Conservation (phyloP, 495 filamentous ascomycete genomes). For the Podospora pseudoanserina region DNA sequence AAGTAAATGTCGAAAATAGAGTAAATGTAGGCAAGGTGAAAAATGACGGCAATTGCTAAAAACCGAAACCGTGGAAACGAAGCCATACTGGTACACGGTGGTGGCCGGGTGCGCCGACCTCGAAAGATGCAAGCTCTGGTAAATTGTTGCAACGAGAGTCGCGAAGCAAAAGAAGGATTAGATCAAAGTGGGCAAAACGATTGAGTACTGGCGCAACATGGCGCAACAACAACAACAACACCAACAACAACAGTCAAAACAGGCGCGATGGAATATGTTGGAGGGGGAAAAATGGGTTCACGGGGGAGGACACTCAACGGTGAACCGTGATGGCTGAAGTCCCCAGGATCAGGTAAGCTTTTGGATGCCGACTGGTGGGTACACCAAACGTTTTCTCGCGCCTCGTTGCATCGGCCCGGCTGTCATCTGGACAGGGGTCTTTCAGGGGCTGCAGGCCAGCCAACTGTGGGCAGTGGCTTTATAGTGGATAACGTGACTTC, state of each 20-base stretch:
- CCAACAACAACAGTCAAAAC: slow-evolving; percentile 1
- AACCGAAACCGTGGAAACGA: slow-evolving; percentile 82
- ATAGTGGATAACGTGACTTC: slow-evolving; percentile 28
- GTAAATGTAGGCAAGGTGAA: slow-evolving; percentile 90
- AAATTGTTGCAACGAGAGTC: neutral
- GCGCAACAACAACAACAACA: slow-evolving; percentile 11
- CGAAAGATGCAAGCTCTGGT: neutral
- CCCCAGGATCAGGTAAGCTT: slow-evolving; percentile 7
- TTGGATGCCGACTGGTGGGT: neutral
- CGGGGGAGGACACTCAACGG: neutral
- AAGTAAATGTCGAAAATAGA: slow-evolving; percentile 99
- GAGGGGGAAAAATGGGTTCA: neutral
- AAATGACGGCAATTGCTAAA: slow-evolving; percentile 83
- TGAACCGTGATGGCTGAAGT: slow-evolving; percentile 18
- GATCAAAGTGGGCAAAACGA: slow-evolving; percentile 2
- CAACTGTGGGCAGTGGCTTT: slow-evolving; percentile 12
- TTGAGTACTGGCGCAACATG: slow-evolving; percentile 15
- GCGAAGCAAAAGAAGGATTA: neutral
- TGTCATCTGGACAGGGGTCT: neutral
- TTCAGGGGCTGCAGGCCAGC: slow-evolving; percentile 18
- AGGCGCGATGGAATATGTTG: neutral
- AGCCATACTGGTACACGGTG: slow-evolving; percentile 54
- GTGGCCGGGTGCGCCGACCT: neutral
- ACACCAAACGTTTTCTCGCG: neutral
- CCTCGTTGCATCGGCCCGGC: neutral